These are phyloP conservation scores for Lasiosphaeria hispida DNA, from an alignment of 495 filamentous ascomycete genomes.

Conservation along the genomic window DNA sequence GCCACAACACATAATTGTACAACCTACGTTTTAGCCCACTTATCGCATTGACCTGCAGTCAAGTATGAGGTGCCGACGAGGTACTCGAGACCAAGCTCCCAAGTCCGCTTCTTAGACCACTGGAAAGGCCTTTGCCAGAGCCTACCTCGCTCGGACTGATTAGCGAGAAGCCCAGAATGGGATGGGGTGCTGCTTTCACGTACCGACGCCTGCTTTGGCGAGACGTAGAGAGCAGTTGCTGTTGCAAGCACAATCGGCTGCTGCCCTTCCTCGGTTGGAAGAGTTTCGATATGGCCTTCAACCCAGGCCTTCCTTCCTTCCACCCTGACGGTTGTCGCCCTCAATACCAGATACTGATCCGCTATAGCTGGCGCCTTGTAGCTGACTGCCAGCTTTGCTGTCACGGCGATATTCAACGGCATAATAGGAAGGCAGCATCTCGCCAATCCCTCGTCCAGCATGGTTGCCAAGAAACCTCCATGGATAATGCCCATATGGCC, in stretches of 20 bases:
- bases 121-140: conserved; percentile 45
- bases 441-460: conserved; percentile 89
- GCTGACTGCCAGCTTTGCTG: conserved; percentile 86
- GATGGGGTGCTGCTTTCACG: conserved; percentile 29
- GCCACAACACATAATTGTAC: background rate
- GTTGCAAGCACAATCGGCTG: conserved; percentile 33
- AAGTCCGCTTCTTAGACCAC: conserved; percentile 23
- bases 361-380: conserved; percentile 80
- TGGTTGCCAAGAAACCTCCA: conserved; percentile 84
- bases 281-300: conserved; percentile 81
- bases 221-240: conserved; percentile 77
- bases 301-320: conserved; percentile 98
- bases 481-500: conserved; percentile 92
- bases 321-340: conserved; percentile 78
- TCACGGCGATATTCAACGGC: conserved; percentile 86
- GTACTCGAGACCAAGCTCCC: background rate
- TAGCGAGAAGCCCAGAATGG: too few relatives aligned
- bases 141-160: conserved; percentile 20
- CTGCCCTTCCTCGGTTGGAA: conserved; percentile 49
- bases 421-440: conserved; percentile 88
- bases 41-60: background rate
- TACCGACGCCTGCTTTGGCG: conserved; percentile 79
- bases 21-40: background rate
- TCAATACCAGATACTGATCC: conserved; percentile 72
- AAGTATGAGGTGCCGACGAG: background rate